Base-by-base conservation (phyloP, 352 stramenopile species). In the Pythium myriotylum region DNA sequence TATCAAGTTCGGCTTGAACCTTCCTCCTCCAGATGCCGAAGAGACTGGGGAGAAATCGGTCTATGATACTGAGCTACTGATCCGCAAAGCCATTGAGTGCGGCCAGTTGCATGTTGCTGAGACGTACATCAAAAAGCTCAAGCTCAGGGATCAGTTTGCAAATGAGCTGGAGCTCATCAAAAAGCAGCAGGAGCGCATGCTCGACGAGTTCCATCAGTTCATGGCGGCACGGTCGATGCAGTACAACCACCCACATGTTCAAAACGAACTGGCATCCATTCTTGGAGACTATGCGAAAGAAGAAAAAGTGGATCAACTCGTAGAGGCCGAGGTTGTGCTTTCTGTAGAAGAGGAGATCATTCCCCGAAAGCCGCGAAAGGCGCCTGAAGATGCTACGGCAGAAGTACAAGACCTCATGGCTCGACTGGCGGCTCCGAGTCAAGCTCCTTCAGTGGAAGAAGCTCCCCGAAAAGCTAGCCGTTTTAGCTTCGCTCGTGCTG, bases 81-180 rank as follows among this genome's bases (percentile, higher is more conserved):
- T 95, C 49, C 68, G 57, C 32, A 74, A 74, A 45, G 75, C 84
- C 4, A 81, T 93, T 10, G 71, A 82, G n/a, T 41, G 49, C 27
- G 80, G 78, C 9, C 84, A 95, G 55, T 85, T 73, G 51, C 84
- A 95, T 47, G 82, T 95, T n/a, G 86, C 84, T 2, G 63, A 62
- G 17, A 81, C 70, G 13, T 95, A 92, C 67, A 93, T 95, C 53
- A 93, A 91, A 57, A 90, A 83, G 59, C 69, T 92, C 50, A 81
- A 82, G 51, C 66, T 95, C 24, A 76, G 82, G 19, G 77, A 87
- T 1, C 48, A 70, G 27, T 95, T 91, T 64, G 43, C 45, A 2
- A 48, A 69, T 1, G 86, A 93, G n/a, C 66, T 93, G 9, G 70
- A 57, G 22, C 47, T 72, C 53, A 95, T 95, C 22, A 67, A 86